phyloP scores from a whole-genome alignment of 2,329 filamentous ascomycete genomes.

The Zasmidium angulare region DNA sequence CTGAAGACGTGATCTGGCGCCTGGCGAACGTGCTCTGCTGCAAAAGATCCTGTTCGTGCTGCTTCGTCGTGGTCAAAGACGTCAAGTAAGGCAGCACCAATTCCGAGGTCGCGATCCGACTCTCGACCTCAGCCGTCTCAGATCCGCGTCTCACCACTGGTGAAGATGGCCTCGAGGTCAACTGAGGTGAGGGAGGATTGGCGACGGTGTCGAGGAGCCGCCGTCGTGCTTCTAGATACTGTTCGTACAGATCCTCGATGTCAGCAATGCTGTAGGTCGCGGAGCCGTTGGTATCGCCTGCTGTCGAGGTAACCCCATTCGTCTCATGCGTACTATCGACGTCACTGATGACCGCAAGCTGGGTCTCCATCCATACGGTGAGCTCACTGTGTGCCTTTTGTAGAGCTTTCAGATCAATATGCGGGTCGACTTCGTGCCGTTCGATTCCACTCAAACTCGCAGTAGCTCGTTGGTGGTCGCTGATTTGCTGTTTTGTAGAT shows the following conservation, averaged over 20 bases:
- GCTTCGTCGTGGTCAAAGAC: constrained; percentile 19
- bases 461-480: constrained; percentile 15
- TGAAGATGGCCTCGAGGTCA: constrained; percentile 7
- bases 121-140: constrained; percentile 7
- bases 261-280: constrained; percentile 13
- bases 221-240: constrained; percentile 28
- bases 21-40: constrained; percentile 30
- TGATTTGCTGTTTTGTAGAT: constrained; percentile 21
- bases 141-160: constrained; percentile 7
- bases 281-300: constrained; percentile 2
- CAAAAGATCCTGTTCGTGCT: constrained; percentile 25
- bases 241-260: constrained; percentile 29
- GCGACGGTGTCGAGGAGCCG: constrained; percentile 25
- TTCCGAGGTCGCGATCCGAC: constrained; percentile 15
- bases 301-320: background rate
- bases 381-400: constrained; percentile 33
- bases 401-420: constrained; percentile 27
- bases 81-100: constrained; percentile 29
- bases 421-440: constrained; percentile 4
- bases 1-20: constrained; percentile 27
- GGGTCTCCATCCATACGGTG: constrained; percentile 35
- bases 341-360: constrained; percentile 31
- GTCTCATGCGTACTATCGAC: constrained; percentile 13
- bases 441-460: constrained; percentile 3
- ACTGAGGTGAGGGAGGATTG: constrained; percentile 7